Percentiles rank a stretch among this genome's conserved stretches.
Evolutionary conservation across 495 filamentous ascomycete species (phyloP).

Genomic region (Penicillium chermesinum): DNA sequence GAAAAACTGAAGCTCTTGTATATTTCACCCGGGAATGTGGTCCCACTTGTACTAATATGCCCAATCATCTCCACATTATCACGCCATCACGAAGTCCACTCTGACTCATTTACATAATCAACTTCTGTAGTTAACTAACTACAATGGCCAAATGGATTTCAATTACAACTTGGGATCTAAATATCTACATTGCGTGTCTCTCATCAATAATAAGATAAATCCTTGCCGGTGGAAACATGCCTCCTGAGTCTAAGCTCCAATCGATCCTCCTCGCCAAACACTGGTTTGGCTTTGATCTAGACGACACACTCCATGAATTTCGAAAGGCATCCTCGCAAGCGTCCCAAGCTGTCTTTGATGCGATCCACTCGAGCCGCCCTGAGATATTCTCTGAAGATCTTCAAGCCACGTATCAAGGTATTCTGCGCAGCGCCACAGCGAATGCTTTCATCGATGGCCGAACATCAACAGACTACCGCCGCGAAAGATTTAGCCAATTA

Average conservation of each 20-base stretch:
- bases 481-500: conserved; percentile 29
- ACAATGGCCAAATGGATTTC: no score
- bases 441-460: conserved; percentile 34
- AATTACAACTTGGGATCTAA: no score
- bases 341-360: conserved; percentile 18
- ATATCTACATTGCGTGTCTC: no score
- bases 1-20: not conserved
- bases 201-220: no score
- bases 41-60: conserved; percentile 17
- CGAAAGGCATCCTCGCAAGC: conserved; percentile 28
- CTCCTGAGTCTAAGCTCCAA: not conserved
- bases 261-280: conserved; percentile 10
- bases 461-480: conserved; percentile 33
- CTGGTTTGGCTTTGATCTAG: conserved; percentile 40
- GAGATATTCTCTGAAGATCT: conserved; percentile 12
- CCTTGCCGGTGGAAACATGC: not conserved
- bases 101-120: not conserved
- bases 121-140: no score
- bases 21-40: not conserved
- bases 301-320: conserved; percentile 42
- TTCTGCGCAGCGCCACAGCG: conserved; percentile 25
- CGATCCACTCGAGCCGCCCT: conserved; percentile 4
- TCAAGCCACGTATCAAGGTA: conserved; percentile 16
- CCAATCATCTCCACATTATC: not conserved
- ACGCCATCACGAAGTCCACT: not conserved